Evolutionary conservation across 2,329 filamentous ascomycete species (phyloP).

Genomic region (Aspergillus sp.): DNA sequence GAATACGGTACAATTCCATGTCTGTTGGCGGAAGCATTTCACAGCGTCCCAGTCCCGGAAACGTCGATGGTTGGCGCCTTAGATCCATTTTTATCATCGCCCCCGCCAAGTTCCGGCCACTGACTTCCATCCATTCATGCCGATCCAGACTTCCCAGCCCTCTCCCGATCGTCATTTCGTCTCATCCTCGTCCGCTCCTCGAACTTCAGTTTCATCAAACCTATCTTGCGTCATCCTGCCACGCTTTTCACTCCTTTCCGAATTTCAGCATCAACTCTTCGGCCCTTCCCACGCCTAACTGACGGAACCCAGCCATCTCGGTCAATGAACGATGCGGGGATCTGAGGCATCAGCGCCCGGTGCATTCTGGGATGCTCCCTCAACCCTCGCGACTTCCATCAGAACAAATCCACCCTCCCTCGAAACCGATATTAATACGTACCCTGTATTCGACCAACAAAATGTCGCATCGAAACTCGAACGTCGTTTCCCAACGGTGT

Average conservation of each 20-base stretch:
- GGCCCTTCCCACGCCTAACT: conserved; percentile 4
- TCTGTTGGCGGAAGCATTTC: neutral
- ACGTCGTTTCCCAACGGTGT: conserved; percentile 33
- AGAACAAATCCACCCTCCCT: conserved; percentile 30
- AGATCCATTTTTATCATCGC: conserved; percentile 9
- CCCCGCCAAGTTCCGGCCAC: conserved; percentile 14
- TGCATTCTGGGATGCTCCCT: conserved; percentile 35
- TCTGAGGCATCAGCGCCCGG: conserved; percentile 39
- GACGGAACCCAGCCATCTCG: conserved; percentile 9
- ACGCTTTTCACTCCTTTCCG: neutral
- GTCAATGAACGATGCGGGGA: conserved; percentile 43
- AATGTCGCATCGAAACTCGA: conserved; percentile 36
- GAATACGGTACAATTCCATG: too few relatives aligned
- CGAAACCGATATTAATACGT: conserved; percentile 21
- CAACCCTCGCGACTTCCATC: conserved; percentile 33
- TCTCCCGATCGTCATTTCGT: conserved; percentile 8
- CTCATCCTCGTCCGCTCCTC: conserved; percentile 4
- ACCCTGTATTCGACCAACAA: conserved; percentile 15
- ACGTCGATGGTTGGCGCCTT: conserved; percentile 15
- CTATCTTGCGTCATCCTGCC: neutral
- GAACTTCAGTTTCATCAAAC: conserved; percentile 2
- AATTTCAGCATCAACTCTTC: neutral
- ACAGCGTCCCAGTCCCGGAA: conserved; percentile 20
- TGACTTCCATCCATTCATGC: conserved; percentile 9
- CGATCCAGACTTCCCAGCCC: conserved; percentile 12